These are phyloP conservation scores for Pyrenula massariospora DNA, from an alignment of 495 filamentous ascomycete species.

Conservation along the genomic window DNA sequence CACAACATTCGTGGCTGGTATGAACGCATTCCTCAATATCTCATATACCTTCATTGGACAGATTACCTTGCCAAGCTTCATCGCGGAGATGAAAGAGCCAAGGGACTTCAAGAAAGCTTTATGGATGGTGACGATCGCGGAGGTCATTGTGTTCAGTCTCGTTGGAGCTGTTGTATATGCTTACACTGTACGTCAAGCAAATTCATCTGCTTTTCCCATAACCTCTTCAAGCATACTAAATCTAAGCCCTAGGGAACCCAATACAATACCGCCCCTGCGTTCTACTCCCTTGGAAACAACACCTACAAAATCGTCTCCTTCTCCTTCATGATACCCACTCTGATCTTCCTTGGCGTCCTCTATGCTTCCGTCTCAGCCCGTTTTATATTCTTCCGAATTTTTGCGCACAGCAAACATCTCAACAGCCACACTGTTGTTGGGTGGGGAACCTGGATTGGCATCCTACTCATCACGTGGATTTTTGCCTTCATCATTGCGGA, in stretches of 20 bases:
- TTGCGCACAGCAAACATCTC: constrained; percentile 66
- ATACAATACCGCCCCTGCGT: constrained; percentile 72
- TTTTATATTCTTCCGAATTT: constrained; percentile 79
- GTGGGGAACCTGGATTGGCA: constrained; percentile 65
- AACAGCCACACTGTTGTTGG: constrained; percentile 67
- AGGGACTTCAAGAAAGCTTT: constrained; percentile 82
- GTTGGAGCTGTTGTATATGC: constrained; percentile 53
- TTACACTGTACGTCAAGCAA: neutral
- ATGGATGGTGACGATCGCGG: constrained; percentile 75
- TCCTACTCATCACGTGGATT: constrained; percentile 64
- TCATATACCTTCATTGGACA: constrained; percentile 89
- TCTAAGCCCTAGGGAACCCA: constrained; percentile 40
- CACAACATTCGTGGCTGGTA: constrained; percentile 67
- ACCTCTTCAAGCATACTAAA: neutral
- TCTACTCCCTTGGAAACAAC: constrained; percentile 61
- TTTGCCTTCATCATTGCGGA: constrained; percentile 75
- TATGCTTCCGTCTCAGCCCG: constrained; percentile 81
- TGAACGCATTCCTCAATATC: constrained; percentile 82
- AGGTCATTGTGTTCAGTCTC: constrained; percentile 69
- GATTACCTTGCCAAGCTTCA: constrained; percentile 83
- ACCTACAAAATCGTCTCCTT: constrained; percentile 73
- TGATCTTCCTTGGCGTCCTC: constrained; percentile 80
- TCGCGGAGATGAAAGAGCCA: constrained; percentile 83
- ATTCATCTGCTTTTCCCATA: neutral
- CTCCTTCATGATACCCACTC: constrained; percentile 84